Evolutionary conservation across 2,329 filamentous ascomycete genomes (phyloP).

Genomic region (Pseudogymnoascus pannorum): DNA sequence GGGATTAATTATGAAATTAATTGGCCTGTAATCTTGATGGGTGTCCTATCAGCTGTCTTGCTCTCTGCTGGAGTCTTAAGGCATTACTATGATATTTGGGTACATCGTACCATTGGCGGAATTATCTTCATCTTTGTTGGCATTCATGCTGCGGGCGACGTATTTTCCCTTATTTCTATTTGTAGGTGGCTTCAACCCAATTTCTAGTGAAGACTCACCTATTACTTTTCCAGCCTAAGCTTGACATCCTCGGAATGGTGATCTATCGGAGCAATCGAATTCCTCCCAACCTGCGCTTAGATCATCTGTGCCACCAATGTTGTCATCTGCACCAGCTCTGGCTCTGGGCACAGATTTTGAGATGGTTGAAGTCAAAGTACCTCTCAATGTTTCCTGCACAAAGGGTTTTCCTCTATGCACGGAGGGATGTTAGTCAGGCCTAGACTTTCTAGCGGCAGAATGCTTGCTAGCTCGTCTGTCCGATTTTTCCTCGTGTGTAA

Average conservation of each 20-base stretch:
- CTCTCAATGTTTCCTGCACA: background rate
- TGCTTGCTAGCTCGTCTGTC: no score
- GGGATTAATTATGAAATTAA: conserved; percentile 36
- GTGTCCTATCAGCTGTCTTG: conserved; percentile 53
- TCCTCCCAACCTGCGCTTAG: no score
- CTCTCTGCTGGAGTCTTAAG: conserved; percentile 58
- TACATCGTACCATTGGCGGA: conserved; percentile 57
- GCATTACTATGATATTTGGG: conserved; percentile 64
- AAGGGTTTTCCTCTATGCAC: background rate
- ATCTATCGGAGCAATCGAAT: no score
- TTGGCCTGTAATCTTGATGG: conserved; percentile 63
- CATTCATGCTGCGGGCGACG: conserved; percentile 61
- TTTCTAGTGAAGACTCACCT: background rate
- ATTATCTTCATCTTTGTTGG: conserved; percentile 67
- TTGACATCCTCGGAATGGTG: conserved; percentile 55
- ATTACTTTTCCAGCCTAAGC: conserved; percentile 45
- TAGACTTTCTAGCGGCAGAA: no score
- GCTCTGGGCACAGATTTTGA: background rate
- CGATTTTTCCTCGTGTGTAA: no score
- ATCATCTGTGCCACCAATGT: no score
- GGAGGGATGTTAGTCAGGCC: no score
- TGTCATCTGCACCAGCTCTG: no score
- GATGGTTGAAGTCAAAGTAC: background rate
- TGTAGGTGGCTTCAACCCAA: conserved; percentile 25
- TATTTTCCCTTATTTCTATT: conserved; percentile 59